Base-by-base conservation (phyloP, 2,329 filamentous ascomycete genomes). In the Cordyceps cicadae region DNA sequence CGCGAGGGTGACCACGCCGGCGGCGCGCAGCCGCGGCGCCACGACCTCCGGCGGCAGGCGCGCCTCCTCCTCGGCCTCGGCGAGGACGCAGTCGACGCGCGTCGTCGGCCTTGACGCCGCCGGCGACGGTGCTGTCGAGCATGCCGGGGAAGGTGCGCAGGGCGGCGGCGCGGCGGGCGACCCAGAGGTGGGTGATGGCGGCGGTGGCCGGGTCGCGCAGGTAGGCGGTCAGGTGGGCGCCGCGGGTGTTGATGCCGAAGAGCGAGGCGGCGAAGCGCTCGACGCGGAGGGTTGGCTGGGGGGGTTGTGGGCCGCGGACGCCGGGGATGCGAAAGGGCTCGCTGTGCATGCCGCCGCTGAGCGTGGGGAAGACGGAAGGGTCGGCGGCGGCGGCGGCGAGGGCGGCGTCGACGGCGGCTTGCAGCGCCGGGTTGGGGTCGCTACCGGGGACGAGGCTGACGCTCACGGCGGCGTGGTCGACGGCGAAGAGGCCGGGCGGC, bases 91-190 rank as follows among this genome's bases (percentile, higher is more conserved):
- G 61, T 86, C 84, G 37, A 85, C n/a, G 83, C 0, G 73, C 76
- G 69, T 92, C 84, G 1, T 82, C 81, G 0, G 87, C 83, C 59
- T 86, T 82, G 67, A 92, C 84, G 0, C 90, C 90, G 3, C 90
- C 90, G 0, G 89, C 90, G 15, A 92, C 90, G 7, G 88, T 88
- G 67, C 90, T 93, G 69, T 94, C 90, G 60, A 92, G 77, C 79
- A 89, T 85, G 3, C 84, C 82, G 0, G 86, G 86, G 66, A 89
- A 92, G 0, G 88, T 92, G 70, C 87, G 82, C 67, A 92, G 87
- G 11, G 78, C 81, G 54, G 73, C 76, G 52, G 86, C 82, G 17
- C 90, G 78, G 26, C 86, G 77, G 0, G 90, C 87, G 1, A 90
- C 81, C 90, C 90, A 94, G 34, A 93, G 80, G 66, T 80, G 83